Percentiles rank a stretch among this genome's conserved stretches.
phyloP scores from a whole-genome alignment of 306 rosid species.

The Fragaria iinumae region DNA sequence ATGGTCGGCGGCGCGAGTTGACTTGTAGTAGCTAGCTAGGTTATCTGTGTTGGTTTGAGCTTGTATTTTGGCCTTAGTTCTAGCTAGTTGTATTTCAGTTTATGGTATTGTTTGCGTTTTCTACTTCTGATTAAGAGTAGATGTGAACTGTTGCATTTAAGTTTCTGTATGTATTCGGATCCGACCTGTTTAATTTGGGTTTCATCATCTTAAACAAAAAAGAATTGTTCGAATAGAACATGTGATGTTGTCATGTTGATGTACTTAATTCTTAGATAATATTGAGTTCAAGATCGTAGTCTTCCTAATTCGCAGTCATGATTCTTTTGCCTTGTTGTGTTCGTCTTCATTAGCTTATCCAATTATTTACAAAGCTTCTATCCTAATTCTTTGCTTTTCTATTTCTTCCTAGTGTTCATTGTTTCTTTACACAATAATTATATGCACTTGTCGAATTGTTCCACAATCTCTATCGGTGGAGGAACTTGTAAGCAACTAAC shows the following conservation, averaged over 20 bases:
- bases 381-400: neutral
- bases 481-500: neutral
- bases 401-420: neutral
- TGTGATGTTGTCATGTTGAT: neutral
- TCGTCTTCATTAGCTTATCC: neutral
- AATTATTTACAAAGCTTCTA: neutral
- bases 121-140: too few species aligned
- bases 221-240: neutral
- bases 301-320: neutral
- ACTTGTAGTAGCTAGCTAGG: too few species aligned
- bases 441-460: neutral
- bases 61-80: too few species aligned
- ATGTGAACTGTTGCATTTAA: too few species aligned
- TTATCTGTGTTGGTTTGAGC: too few species aligned
- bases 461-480: neutral
- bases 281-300: neutral
- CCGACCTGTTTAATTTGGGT: too few species aligned
- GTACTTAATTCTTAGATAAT: neutral
- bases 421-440: neutral
- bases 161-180: too few species aligned
- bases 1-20: too few species aligned
- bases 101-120: too few species aligned
- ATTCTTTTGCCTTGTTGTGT: neutral
- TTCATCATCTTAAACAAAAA: too few species aligned
- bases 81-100: too few species aligned